A percentile compares a stretch with the other conserved stretches of the same genome.
Conservation (phyloP, 2,329 filamentous ascomycete genomes). For the Pleoardoris graminearum region DNA sequence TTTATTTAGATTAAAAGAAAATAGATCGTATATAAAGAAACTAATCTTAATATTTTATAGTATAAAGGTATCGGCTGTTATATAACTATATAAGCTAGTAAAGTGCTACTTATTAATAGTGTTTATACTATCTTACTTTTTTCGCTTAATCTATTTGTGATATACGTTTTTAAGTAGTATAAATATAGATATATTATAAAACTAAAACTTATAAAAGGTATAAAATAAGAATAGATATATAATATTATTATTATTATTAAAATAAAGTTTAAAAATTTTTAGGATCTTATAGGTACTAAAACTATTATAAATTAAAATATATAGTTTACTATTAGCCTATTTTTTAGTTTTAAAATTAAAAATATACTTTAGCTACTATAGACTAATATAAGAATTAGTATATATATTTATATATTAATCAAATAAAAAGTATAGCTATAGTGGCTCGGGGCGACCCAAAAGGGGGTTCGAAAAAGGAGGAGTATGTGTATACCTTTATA, state of each 20-base stretch:
- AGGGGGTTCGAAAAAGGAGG: too few species aligned
- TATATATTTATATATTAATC: too few species aligned
- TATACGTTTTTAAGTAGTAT: too few species aligned
- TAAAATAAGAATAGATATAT: conserved; percentile 16
- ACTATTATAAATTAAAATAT: conserved; percentile 41
- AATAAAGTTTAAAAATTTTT: conserved; percentile 39
- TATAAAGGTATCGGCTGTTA: conserved; percentile 21
- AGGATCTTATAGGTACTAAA: conserved; percentile 44
- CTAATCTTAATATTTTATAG: conserved; percentile 30
- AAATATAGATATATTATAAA: conserved; percentile 3
- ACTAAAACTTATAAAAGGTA: conserved; percentile 20
- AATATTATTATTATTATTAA: conserved; percentile 32
- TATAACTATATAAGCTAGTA: conserved; percentile 22
- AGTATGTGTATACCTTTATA: too few species aligned
- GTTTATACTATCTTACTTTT: too few species aligned
- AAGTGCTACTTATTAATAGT: conserved; percentile 18
- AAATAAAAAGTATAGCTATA: too few species aligned
- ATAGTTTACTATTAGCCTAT: conserved; percentile 34
- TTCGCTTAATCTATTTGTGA: too few species aligned
- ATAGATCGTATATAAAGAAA: conserved; percentile 24
- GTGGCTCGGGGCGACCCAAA: too few species aligned
- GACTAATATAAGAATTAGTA: conserved; percentile 39
- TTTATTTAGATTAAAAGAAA: conserved; percentile 33
- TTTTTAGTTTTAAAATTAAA: conserved; percentile 43
- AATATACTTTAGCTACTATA: conserved; percentile 41